A percentile compares a stretch with the other conserved stretches of the same genome.
Conservation (phyloP, 140 eudicot species). For the Senecio squalidus region DNA sequence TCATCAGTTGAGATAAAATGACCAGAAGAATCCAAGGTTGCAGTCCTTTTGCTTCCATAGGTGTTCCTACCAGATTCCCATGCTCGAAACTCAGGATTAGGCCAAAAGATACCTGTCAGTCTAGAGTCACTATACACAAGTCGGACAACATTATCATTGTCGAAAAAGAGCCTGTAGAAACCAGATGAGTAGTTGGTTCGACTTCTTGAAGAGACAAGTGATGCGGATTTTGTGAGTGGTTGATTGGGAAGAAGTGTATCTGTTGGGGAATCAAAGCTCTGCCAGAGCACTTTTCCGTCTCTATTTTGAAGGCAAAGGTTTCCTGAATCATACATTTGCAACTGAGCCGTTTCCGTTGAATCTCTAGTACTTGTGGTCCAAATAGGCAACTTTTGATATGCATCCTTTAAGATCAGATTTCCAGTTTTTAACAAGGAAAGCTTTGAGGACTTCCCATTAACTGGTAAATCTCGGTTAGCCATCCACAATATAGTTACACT, state of each 20-base stretch:
- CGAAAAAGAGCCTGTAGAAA: conserved; percentile 32
- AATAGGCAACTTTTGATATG: conserved; percentile 9
- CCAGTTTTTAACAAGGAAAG: conserved; percentile 30
- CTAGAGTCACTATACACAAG: conserved; percentile 27
- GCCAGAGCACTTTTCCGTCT: conserved; percentile 25
- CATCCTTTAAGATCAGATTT: conserved; percentile 36
- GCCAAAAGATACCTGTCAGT: conserved; percentile 35
- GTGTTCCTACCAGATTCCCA: conserved; percentile 18
- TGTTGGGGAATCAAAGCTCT: conserved; percentile 44
- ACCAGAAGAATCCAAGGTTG: conserved; percentile 38
- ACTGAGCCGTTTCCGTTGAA: neutral
- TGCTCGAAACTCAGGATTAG: conserved; percentile 14
- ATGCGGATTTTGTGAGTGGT: conserved; percentile 18
- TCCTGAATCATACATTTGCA: conserved; percentile 31
- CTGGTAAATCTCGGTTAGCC: conserved; percentile 48
- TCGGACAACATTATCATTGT: conserved; percentile 39
- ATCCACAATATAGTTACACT: conserved; percentile 34
- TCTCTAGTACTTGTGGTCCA: conserved; percentile 29
- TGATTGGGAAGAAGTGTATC: conserved; percentile 48
- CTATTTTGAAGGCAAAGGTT: conserved; percentile 30
- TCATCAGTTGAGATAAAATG: conserved; percentile 32
- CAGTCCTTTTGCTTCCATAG: conserved; percentile 24
- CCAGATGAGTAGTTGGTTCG: conserved; percentile 35
- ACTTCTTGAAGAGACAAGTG: conserved; percentile 39
- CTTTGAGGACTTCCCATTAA: conserved; percentile 35